Conservation (phyloP, 1,284 basidiomycete genomes). For the Meira miltonrushii region DNA sequence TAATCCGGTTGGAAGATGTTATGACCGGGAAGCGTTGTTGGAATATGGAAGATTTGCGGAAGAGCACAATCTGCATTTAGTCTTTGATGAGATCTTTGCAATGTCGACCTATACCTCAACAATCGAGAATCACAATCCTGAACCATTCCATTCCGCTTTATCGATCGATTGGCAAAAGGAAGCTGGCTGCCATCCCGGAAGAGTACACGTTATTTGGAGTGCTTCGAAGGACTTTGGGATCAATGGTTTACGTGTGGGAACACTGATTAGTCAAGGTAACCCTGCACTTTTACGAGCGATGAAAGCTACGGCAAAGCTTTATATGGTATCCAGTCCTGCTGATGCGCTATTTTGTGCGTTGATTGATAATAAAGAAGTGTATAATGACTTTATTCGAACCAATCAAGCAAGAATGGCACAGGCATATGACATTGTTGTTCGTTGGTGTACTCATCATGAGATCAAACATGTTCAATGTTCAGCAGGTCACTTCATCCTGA, state of each 20-base stretch:
- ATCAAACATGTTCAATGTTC: conserved; percentile 17
- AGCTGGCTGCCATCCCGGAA: conserved; percentile 39
- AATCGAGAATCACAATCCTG: conserved; percentile 9
- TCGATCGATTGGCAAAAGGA: conserved; percentile 18
- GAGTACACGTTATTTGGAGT: conserved; percentile 29
- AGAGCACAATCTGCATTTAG: conserved; percentile 15
- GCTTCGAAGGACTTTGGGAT: conserved; percentile 39
- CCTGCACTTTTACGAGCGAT: conserved; percentile 33
- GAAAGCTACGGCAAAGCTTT: conserved; percentile 28
- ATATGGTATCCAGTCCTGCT: conserved; percentile 46
- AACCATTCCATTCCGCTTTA: conserved; percentile 17
- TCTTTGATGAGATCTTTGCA: conserved; percentile 19
- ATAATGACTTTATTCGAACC: conserved; percentile 59
- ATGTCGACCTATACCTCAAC: conserved; percentile 7
- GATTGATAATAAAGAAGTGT: conserved; percentile 20
- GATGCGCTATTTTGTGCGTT: conserved; percentile 57
- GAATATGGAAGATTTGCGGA: conserved; percentile 18
- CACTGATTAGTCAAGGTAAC: conserved; percentile 33
- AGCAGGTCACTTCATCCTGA: conserved; percentile 59
- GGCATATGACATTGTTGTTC: conserved; percentile 17
- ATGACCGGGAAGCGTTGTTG: conserved; percentile 13
- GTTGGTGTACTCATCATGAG: conserved; percentile 16
- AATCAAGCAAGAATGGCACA: conserved; percentile 15
- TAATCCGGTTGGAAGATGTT: conserved; percentile 21
- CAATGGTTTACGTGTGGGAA: conserved; percentile 41